These are phyloP conservation scores for Agapanthus africanus DNA, from an alignment of 106 monocot genomes.

Conservation along the genomic window DNA sequence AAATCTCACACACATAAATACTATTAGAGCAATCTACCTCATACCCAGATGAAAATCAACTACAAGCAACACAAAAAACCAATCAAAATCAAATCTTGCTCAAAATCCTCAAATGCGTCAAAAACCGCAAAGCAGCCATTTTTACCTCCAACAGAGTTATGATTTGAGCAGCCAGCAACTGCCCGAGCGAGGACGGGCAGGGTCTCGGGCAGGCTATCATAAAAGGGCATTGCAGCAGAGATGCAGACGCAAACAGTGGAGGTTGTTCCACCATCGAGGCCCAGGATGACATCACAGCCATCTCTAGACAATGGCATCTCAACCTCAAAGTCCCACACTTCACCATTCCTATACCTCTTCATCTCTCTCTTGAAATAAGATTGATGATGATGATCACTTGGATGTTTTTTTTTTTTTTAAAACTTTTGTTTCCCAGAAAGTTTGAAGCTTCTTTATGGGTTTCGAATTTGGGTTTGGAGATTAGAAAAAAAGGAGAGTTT, in stretches of 20 bases:
- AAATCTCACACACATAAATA: too few species aligned
- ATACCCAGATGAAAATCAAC: conserved; percentile 4
- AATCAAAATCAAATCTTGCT: conserved; percentile 2
- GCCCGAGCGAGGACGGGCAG: conserved; percentile 68
- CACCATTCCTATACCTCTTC: conserved; percentile 40
- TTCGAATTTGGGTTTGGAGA: neutral
- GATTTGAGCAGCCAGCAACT: conserved; percentile 82
- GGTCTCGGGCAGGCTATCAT: conserved; percentile 15
- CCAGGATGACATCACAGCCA: conserved; percentile 53
- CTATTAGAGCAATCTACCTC: neutral
- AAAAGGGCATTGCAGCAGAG: conserved; percentile 24
- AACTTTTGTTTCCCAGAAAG: neutral
- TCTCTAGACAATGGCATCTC: conserved; percentile 9
- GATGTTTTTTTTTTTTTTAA: neutral
- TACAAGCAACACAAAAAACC: neutral
- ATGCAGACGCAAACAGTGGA: conserved; percentile 85
- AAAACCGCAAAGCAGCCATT: neutral
- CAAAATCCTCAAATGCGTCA: neutral
- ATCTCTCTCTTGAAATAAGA: conserved; percentile 22
- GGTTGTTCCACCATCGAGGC: conserved; percentile 85
- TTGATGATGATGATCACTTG: too few species aligned
- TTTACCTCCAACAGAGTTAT: conserved; percentile 91
- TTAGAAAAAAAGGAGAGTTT: neutral
- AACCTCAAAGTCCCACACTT: conserved; percentile 33
- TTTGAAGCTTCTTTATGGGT: neutral